These are phyloP conservation scores for Populus davidiana DNA, from an alignment of 345 rosid genomes.

Conservation along the genomic window DNA sequence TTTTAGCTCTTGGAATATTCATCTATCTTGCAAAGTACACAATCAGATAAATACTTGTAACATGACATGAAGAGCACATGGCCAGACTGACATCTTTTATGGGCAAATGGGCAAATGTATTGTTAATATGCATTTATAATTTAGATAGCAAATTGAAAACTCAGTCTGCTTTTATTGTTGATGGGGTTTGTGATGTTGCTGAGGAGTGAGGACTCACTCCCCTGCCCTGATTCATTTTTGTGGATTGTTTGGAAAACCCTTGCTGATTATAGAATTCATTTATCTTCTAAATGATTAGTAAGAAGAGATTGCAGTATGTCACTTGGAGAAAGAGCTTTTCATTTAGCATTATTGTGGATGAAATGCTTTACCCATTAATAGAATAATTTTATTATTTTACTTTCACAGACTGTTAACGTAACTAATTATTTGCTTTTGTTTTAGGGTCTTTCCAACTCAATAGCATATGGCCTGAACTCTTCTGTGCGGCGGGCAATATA, in stretches of 20 bases:
- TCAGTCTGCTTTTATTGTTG: too few species aligned
- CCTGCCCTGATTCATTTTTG: not conserved
- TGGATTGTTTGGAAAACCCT: not conserved
- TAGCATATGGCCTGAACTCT: constrained; percentile 91
- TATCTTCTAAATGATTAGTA: too few species aligned
- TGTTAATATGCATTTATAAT: too few species aligned
- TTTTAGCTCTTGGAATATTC: too few species aligned
- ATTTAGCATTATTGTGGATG: not conserved
- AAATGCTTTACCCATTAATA: not conserved
- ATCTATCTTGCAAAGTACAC: too few species aligned
- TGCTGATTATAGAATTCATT: too few species aligned
- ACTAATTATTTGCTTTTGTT: constrained; percentile 6
- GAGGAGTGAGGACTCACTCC: not conserved
- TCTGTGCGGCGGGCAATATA: constrained; percentile 78
- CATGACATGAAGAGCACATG: too few species aligned
- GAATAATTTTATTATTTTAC: not conserved
- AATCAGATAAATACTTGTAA: too few species aligned
- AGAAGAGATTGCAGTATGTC: not conserved
- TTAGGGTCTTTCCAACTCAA: constrained; percentile 91
- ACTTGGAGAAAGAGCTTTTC: not conserved
- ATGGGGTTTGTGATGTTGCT: too few species aligned
- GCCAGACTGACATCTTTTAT: too few species aligned
- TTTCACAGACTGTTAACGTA: not conserved
- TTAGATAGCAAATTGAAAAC: too few species aligned
- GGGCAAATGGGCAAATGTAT: too few species aligned